Percentiles rank a stretch among this genome's conserved stretches.
Evolutionary conservation across 1,139 yeast species (phyloP).

Genomic region (Nematodospora anomalae): DNA sequence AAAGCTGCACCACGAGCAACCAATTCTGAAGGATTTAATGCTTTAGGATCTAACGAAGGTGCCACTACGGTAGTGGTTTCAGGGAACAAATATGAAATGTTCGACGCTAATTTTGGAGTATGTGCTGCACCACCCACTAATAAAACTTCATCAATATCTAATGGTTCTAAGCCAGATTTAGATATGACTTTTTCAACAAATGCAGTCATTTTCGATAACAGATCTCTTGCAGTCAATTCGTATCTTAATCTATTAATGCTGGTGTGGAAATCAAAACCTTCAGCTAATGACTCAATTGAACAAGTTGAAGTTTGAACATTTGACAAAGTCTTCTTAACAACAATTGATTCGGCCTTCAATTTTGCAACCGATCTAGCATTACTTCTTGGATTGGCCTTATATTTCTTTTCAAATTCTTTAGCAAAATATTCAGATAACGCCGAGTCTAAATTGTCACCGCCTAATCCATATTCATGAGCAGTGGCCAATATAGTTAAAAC

Average conservation of each 20-base stretch:
- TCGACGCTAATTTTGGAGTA: slow-evolving; percentile 86
- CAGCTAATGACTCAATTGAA: slow-evolving; percentile 92
- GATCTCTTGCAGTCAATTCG: slow-evolving; percentile 83
- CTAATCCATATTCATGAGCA: slow-evolving; percentile 77
- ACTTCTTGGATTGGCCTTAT: slow-evolving; percentile 74
- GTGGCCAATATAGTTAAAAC: slow-evolving; percentile 86
- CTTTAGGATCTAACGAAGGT: slow-evolving; percentile 74
- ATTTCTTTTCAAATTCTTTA: slow-evolving; percentile 90
- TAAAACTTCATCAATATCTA: slow-evolving; percentile 88
- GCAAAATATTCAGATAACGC: slow-evolving; percentile 83
- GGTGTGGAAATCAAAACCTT: slow-evolving; percentile 91
- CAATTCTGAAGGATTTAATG: slow-evolving; percentile 85
- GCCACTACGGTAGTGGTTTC: slow-evolving; percentile 76
- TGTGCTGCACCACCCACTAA: slow-evolving; percentile 93
- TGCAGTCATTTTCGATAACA: slow-evolving; percentile 69
- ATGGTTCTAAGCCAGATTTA: slow-evolving; percentile 81
- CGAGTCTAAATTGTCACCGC: slow-evolving; percentile 84
- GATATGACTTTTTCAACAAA: slow-evolving; percentile 74
- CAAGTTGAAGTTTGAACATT: slow-evolving; percentile 87
- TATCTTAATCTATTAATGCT: slow-evolving; percentile 91
- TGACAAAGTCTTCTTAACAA: slow-evolving; percentile 88
- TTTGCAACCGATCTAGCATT: slow-evolving; percentile 87
- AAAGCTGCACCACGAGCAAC: slow-evolving; percentile 95
- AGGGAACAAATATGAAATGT: slow-evolving; percentile 74
- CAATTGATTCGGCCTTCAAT: slow-evolving; percentile 78